Percentiles rank a stretch among this genome's conserved stretches.
Evolutionary conservation across 352 stramenopile genomes (phyloP).

Genomic region (Phytophthora vignae): DNA sequence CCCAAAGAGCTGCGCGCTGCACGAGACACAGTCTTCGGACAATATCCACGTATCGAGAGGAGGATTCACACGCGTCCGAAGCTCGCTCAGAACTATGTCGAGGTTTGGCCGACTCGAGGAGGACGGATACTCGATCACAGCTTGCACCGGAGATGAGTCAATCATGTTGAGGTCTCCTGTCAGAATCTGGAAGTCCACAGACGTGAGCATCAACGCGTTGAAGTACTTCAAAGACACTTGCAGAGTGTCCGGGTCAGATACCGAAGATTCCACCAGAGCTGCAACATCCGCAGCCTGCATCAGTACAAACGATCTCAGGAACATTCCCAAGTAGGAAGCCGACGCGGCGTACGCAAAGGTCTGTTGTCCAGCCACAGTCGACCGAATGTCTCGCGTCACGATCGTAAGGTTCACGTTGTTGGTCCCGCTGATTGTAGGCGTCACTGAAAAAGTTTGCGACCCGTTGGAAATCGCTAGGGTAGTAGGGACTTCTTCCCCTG

Average conservation of each 20-base stretch:
- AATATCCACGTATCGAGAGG: conserved; percentile 3
- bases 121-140: conserved; percentile 10
- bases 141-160: conserved; percentile 5
- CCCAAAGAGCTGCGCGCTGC: conserved; percentile 15
- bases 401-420: conserved; percentile 26
- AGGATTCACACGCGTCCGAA: conserved; percentile 10
- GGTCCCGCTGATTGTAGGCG: not conserved
- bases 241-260: not conserved
- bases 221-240: conserved; percentile 15
- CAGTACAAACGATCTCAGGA: conserved; percentile 22
- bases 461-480: conserved; percentile 17
- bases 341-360: conserved; percentile 23
- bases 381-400: conserved; percentile 4
- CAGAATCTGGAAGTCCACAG: conserved; percentile 7
- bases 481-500: not conserved
- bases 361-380: not conserved
- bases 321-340: conserved; percentile 20
- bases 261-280: not conserved
- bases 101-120: conserved; percentile 10
- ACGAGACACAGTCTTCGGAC: conserved; percentile 18
- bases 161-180: conserved; percentile 1
- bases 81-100: conserved; percentile 10
- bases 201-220: conserved; percentile 14
- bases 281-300: conserved; percentile 13
- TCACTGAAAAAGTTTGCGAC: conserved; percentile 11